Evolutionary conservation across 1,139 yeast genomes (phyloP).

Genomic region (Barnettozyma hawaiiensis): DNA sequence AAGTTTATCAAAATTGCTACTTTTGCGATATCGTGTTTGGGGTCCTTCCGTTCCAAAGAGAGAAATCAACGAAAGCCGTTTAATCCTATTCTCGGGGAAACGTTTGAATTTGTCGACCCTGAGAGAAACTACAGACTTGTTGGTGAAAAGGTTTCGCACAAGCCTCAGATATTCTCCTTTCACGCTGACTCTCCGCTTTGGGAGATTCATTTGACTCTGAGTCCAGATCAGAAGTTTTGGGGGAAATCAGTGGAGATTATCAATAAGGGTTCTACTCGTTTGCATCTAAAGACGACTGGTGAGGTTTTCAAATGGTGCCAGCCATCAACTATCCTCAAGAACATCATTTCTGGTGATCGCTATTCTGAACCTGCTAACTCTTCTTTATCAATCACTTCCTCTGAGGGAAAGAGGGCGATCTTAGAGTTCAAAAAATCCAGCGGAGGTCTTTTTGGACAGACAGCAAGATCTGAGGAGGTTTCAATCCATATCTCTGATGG

Average conservation of each 20-base stretch:
- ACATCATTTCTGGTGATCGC: constrained; percentile 90
- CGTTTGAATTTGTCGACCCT: constrained; percentile 77
- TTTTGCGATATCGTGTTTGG: constrained; percentile 72
- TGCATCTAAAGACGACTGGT: constrained; percentile 54
- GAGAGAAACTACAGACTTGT: constrained; percentile 64
- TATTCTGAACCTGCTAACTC: constrained; percentile 80
- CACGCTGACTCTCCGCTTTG: constrained; percentile 70
- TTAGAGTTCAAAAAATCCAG: constrained; percentile 58
- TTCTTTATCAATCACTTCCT: constrained; percentile 58
- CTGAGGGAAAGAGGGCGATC: constrained; percentile 61
- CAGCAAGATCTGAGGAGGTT: constrained; percentile 81
- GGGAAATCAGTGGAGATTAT: constrained; percentile 85
- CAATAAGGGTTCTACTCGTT: constrained; percentile 61
- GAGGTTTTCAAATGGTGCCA: constrained; percentile 75
- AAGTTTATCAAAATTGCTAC: constrained; percentile 67
- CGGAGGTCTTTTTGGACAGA: constrained; percentile 76
- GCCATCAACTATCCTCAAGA: constrained; percentile 78
- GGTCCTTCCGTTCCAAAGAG: constrained; percentile 67
- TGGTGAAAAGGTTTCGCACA: constrained; percentile 75
- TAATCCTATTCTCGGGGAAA: constrained; percentile 86
- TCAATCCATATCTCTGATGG: constrained; percentile 47
- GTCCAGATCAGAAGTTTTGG: constrained; percentile 91
- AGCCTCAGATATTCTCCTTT: constrained; percentile 78
- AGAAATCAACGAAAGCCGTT: constrained; percentile 84
- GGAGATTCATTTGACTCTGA: constrained; percentile 69